A percentile compares a stretch with the other conserved stretches of the same genome.
phyloP scores from a whole-genome alignment of 2,329 filamentous ascomycete genomes.

The Diaporthe sp. region DNA sequence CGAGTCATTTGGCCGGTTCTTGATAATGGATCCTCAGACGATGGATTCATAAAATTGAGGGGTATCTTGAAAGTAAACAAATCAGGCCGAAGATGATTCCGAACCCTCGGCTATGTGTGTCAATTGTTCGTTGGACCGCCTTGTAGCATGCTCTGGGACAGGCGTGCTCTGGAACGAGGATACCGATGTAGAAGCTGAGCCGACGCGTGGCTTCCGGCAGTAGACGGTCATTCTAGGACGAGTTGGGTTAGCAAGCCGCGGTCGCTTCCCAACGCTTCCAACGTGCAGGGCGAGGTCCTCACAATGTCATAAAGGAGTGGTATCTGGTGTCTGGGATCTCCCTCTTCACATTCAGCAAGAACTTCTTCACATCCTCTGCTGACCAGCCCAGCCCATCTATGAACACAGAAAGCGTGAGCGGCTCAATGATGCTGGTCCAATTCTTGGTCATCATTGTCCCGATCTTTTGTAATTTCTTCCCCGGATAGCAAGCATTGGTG shows the following conservation, averaged over 20 bases:
- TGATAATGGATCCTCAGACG: background rate
- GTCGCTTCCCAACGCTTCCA: background rate
- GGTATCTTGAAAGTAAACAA: constrained; percentile 15
- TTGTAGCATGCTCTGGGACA: background rate
- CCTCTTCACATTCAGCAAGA: constrained; percentile 39
- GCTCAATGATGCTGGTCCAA: constrained; percentile 42
- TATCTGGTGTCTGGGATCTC: constrained; percentile 42
- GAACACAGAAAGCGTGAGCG: constrained; percentile 39
- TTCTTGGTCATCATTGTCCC: constrained; percentile 44
- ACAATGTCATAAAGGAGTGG: constrained; percentile 45
- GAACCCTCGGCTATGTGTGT: background rate
- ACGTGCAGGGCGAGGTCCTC: constrained; percentile 12
- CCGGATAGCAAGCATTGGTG: constrained; percentile 44
- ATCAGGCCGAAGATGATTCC: background rate
- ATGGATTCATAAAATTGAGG: background rate
- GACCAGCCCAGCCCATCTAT: constrained; percentile 41
- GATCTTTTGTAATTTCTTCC: constrained; percentile 43
- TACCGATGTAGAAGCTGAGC: constrained; percentile 36
- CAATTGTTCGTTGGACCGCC: constrained; percentile 11
- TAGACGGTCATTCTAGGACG: constrained; percentile 42
- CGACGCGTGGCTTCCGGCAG: constrained; percentile 42
- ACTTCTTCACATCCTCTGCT: constrained; percentile 37
- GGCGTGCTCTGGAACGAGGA: constrained; percentile 5
- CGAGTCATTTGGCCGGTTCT: background rate
- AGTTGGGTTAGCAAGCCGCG: constrained; percentile 4